phyloP scores from a whole-genome alignment of 441 rosid genomes.

The Melastoma candidum region DNA sequence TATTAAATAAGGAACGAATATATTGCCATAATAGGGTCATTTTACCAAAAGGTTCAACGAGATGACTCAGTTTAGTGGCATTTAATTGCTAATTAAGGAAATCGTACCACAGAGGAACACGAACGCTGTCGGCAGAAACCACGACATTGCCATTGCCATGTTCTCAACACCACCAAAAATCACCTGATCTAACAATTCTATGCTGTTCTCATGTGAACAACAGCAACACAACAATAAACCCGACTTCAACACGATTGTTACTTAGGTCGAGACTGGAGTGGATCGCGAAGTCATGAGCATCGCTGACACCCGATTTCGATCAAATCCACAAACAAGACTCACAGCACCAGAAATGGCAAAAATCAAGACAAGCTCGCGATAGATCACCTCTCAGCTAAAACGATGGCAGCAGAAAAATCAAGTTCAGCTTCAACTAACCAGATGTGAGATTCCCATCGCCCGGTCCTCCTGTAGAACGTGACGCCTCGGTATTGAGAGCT shows the following conservation, averaged over 20 bases:
- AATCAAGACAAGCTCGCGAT: not conserved
- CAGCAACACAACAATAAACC: not conserved
- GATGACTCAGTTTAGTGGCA: too few relatives aligned
- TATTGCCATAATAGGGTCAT: not conserved
- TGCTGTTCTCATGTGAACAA: too few relatives aligned
- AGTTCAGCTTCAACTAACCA: constrained; percentile 34
- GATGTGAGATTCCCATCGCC: constrained; percentile 95
- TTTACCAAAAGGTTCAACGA: too few relatives aligned
- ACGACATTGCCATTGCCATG: not conserved
- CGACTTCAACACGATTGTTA: too few relatives aligned
- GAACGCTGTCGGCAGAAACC: too few relatives aligned
- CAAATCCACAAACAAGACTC: not conserved
- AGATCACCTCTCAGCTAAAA: not conserved
- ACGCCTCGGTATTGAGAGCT: constrained; percentile 97
- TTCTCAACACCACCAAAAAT: not conserved
- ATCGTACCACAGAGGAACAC: too few relatives aligned
- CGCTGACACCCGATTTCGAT: not conserved
- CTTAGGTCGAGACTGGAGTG: too few relatives aligned
- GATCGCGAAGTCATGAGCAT: not conserved
- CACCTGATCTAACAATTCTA: not conserved
- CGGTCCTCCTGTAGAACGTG: constrained; percentile 86
- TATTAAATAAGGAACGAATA: constrained; percentile 8
- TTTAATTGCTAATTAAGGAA: too few relatives aligned
- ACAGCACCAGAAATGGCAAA: not conserved
- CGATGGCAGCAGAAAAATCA: not conserved